Conservation (phyloP, 2,329 filamentous ascomycete species). For the Exophiala sideris region DNA sequence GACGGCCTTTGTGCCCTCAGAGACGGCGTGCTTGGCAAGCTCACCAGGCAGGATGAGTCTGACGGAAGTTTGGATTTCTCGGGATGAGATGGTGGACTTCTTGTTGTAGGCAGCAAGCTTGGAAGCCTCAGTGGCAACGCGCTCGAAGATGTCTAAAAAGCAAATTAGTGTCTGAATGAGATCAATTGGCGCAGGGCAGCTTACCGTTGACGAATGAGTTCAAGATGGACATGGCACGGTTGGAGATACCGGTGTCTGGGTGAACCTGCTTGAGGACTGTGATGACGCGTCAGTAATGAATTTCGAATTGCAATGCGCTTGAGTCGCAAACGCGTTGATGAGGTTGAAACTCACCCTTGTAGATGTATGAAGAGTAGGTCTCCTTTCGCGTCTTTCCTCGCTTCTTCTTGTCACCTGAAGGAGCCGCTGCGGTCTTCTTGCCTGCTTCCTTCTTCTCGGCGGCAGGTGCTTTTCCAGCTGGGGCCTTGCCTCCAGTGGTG, state of each 20-base stretch:
- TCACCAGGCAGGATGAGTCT: conserved; percentile 97
- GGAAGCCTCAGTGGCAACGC: conserved; percentile 95
- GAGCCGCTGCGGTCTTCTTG: conserved; percentile 89
- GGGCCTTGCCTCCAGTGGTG: conserved; percentile 86
- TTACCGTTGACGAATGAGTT: conserved; percentile 99
- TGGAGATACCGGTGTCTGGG: conserved; percentile 99
- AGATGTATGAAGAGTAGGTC: conserved; percentile 99
- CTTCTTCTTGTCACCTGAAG: conserved; percentile 99
- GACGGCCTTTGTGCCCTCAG: conserved; percentile 98
- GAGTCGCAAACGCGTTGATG: conserved; percentile 19
- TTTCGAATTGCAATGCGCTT: conserved; percentile 11
- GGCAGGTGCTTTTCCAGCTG: conserved; percentile 68
- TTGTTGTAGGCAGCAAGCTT: conserved; percentile 99
- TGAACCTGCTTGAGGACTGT: conserved; percentile 99
- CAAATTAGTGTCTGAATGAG: conserved; percentile 7
- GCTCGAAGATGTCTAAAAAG: conserved; percentile 91
- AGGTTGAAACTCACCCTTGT: conserved; percentile 74
- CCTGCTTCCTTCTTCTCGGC: conserved; percentile 99
- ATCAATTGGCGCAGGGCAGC: conserved; percentile 34
- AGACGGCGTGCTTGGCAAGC: conserved; percentile 98
- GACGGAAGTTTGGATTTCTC: conserved; percentile 99
- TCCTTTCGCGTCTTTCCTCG: conserved; percentile 99
- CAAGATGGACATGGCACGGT: conserved; percentile 98
- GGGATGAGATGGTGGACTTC: conserved; percentile 99
- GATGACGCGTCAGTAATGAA: conserved; percentile 37